Evolutionary conservation across 371 early-diverging fungal species (phyloP).

Genomic region (Mucor saturninus): DNA sequence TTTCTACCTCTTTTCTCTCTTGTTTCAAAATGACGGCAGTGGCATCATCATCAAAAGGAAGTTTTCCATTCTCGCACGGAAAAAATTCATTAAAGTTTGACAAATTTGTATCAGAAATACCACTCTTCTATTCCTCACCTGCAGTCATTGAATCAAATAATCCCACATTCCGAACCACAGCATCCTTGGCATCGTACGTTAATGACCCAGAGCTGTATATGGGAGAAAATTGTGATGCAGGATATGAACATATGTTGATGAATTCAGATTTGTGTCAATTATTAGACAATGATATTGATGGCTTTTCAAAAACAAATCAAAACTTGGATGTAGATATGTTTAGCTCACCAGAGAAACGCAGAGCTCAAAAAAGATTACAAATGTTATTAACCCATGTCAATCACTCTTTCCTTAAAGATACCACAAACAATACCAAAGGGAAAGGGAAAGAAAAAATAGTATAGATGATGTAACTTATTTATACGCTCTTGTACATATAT

Average conservation of each 20-base stretch:
- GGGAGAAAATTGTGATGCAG: slow-evolving; percentile 38
- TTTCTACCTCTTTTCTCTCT: background rate
- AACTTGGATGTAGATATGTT: slow-evolving; percentile 11
- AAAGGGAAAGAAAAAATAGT: slow-evolving; percentile 3
- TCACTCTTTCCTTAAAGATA: background rate
- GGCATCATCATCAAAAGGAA: slow-evolving; percentile 6
- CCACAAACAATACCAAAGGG: background rate
- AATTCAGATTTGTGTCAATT: slow-evolving; percentile 35
- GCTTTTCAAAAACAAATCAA: background rate
- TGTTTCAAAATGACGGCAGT: slow-evolving; percentile 1
- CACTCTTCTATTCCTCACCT: background rate
- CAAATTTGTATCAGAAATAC: slow-evolving; percentile 1
- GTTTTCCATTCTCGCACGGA: background rate
- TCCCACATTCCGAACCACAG: background rate
- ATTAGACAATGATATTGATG: slow-evolving; percentile 17
- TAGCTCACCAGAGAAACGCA: background rate
- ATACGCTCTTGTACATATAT: background rate
- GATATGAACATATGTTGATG: slow-evolving; percentile 34
- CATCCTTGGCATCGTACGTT: background rate
- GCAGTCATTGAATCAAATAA: background rate
- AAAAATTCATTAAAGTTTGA: slow-evolving; percentile 4
- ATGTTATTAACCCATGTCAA: slow-evolving; percentile 19
- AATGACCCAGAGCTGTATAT: slow-evolving; percentile 32
- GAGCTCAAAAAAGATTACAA: slow-evolving; percentile 10
- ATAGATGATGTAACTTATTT: background rate